A percentile compares a stretch with the other conserved stretches of the same genome.
phyloP scores from a whole-genome alignment of 805 yeast genomes.

The Candida parachauliodes region DNA sequence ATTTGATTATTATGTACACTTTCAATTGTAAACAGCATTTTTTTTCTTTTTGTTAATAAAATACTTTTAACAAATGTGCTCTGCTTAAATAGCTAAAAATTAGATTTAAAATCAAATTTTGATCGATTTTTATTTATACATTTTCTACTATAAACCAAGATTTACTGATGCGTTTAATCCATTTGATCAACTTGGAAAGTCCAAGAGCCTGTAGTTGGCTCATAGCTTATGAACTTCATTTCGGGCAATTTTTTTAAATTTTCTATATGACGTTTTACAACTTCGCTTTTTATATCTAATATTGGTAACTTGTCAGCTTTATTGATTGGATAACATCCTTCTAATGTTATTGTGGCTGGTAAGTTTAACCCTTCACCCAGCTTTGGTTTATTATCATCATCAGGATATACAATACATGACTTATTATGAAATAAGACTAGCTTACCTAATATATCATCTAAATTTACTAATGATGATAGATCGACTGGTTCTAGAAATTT shows the following conservation, averaged over 20 bases:
- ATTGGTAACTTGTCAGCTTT: conserved; percentile 70
- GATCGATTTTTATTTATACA: no score
- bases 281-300: conserved; percentile 71
- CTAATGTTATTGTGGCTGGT: conserved; percentile 67
- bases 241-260: conserved; percentile 59
- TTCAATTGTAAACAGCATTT: no score
- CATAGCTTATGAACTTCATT: conserved; percentile 70
- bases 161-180: no score
- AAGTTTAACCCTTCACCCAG: conserved; percentile 82
- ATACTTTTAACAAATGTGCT: no score
- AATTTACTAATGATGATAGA: conserved; percentile 59
- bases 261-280: conserved; percentile 64
- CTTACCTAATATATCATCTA: conserved; percentile 63
- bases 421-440: conserved; percentile 58
- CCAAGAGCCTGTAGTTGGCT: conserved; percentile 73
- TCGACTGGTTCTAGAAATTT: conserved; percentile 82
- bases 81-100: no score
- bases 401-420: conserved; percentile 70
- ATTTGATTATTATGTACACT: no score
- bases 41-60: no score
- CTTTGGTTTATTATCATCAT: conserved; percentile 56
- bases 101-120: no score
- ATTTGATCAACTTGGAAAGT: conserved; percentile 49
- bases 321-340: conserved; percentile 76
- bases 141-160: no score